A percentile compares a stretch with the other conserved stretches of the same genome.
Conservation (phyloP, 2,329 filamentous ascomycete species). For the Pleoardoris graminearum region DNA sequence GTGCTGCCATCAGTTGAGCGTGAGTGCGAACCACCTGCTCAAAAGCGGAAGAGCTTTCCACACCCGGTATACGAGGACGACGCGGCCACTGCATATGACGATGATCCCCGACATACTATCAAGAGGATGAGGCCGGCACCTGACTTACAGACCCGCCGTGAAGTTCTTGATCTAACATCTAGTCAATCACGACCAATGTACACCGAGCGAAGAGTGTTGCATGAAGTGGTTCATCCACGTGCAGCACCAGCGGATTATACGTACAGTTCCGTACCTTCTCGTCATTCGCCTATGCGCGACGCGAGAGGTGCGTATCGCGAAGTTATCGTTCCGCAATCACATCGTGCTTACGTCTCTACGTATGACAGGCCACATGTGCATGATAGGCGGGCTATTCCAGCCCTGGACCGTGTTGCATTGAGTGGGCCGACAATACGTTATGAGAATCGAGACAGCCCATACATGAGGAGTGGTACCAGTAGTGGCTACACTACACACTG, state of each 20-base stretch:
- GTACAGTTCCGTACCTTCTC: slow-evolving; percentile 19
- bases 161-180: slow-evolving; percentile 31
- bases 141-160: not conserved
- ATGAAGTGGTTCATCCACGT: slow-evolving; percentile 9
- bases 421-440: slow-evolving; percentile 13
- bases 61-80: slow-evolving; percentile 1
- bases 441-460: slow-evolving; percentile 14
- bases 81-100: not conserved
- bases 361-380: slow-evolving; percentile 15
- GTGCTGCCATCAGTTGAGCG: slow-evolving; percentile 41
- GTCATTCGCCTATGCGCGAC: slow-evolving; percentile 18
- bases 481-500: slow-evolving; percentile 19
- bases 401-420: slow-evolving; percentile 15
- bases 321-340: slow-evolving; percentile 8
- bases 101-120: not conserved
- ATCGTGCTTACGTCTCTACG: slow-evolving; percentile 19
- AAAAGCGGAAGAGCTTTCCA: slow-evolving; percentile 2
- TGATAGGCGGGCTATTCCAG: slow-evolving; percentile 16
- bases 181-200: slow-evolving; percentile 21
- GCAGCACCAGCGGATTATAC: slow-evolving; percentile 14
- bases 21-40: slow-evolving; percentile 21
- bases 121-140: slow-evolving; percentile 1
- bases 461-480: slow-evolving; percentile 18
- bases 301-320: slow-evolving; percentile 26
- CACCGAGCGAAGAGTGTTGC: slow-evolving; percentile 10